These are phyloP conservation scores for Abelmoschus esculentus DNA, from an alignment of 345 rosid species.

Conservation along the genomic window DNA sequence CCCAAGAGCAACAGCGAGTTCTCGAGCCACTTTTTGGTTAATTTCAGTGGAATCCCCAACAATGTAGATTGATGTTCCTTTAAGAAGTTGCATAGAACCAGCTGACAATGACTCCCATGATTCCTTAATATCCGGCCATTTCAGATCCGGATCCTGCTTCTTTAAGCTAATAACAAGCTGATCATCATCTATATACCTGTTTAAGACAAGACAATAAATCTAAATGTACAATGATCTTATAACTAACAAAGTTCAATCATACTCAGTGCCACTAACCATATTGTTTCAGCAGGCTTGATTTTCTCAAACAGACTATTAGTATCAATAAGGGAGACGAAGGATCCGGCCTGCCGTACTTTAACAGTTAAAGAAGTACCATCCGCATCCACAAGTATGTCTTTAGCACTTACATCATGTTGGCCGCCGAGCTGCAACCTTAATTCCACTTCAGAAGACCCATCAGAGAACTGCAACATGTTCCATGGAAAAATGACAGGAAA, in stretches of 20 bases:
- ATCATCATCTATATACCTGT: slow-evolving; percentile 79
- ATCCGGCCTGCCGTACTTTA: slow-evolving; percentile 40
- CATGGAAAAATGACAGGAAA: not conserved
- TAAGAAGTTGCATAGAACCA: slow-evolving; percentile 64
- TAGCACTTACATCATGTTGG: slow-evolving; percentile 36
- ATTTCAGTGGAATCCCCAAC: slow-evolving; percentile 74
- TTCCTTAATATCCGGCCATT: slow-evolving; percentile 89
- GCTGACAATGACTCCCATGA: slow-evolving; percentile 85
- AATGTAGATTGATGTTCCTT: slow-evolving; percentile 73
- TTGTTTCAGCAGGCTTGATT: slow-evolving; percentile 75
- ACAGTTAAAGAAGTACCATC: slow-evolving; percentile 53
- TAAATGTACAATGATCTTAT: not conserved
- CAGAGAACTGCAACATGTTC: slow-evolving; percentile 54
- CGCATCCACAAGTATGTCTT: slow-evolving; percentile 71
- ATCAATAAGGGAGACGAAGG: slow-evolving; percentile 46
- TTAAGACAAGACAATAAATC: slow-evolving; percentile 13
- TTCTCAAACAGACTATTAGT: slow-evolving; percentile 58
- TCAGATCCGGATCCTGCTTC: slow-evolving; percentile 72
- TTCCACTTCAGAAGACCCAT: slow-evolving; percentile 74
- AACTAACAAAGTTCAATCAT: not conserved
- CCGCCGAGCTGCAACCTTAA: slow-evolving; percentile 46
- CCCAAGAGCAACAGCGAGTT: slow-evolving; percentile 83
- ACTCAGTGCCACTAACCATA: slow-evolving; percentile 42
- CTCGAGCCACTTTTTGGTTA: slow-evolving; percentile 64
- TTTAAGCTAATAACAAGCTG: slow-evolving; percentile 75